A percentile compares a stretch with the other conserved stretches of the same genome.
These are phyloP conservation scores for Fusarium abutilonis DNA, from an alignment of 2,329 filamentous ascomycete species.

Conservation along the genomic window DNA sequence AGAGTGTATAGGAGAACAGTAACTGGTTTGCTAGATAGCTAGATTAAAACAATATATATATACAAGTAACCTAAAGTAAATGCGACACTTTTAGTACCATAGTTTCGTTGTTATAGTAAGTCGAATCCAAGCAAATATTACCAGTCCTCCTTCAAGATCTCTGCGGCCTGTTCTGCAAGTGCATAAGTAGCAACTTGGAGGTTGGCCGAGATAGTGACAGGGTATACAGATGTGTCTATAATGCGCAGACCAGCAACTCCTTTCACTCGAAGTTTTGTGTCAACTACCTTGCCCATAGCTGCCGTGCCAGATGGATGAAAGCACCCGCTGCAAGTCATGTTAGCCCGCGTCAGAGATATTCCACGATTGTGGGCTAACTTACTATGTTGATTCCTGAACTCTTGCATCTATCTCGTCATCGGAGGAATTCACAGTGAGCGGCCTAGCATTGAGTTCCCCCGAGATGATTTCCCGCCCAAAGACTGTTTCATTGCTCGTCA, in stretches of 20 bases:
- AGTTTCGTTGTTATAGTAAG: too few relatives aligned
- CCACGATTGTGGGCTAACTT: too few relatives aligned
- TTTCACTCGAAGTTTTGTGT: slow-evolving; percentile 48
- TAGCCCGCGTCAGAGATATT: neutral
- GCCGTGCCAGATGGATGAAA: slow-evolving; percentile 47
- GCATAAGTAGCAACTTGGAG: neutral
- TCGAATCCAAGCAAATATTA: neutral
- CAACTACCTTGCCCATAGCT: slow-evolving; percentile 58
- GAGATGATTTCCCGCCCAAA: neutral
- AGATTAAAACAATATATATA: too few relatives aligned
- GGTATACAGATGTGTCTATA: slow-evolving; percentile 46
- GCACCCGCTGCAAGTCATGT: slow-evolving; percentile 28
- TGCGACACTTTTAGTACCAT: too few relatives aligned
- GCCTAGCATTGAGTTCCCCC: neutral
- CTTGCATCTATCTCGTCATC: too few relatives aligned
- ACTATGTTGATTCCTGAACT: too few relatives aligned
- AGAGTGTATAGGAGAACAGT: too few relatives aligned
- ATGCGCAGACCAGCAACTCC: slow-evolving; percentile 52
- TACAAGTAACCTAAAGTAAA: too few relatives aligned
- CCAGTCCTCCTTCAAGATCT: neutral
- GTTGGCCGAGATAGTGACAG: neutral
- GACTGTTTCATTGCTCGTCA: neutral
- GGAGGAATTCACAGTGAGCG: too few relatives aligned
- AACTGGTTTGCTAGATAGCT: too few relatives aligned
- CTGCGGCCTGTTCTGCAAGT: neutral